phyloP scores from a whole-genome alignment of 306 rosid species.

The Calophaca sinica region DNA sequence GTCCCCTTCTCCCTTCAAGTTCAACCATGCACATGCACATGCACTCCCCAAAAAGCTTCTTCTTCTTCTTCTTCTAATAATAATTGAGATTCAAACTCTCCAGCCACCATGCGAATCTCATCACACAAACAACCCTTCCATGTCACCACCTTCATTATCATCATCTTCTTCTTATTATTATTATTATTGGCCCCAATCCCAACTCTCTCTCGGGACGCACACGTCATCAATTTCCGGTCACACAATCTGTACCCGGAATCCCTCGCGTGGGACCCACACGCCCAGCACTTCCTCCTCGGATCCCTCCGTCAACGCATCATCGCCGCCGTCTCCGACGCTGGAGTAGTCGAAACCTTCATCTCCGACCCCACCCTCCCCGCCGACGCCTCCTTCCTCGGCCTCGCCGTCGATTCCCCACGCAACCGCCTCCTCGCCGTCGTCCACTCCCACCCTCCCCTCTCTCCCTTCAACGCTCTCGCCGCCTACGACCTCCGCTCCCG shows the following conservation, averaged over 20 bases:
- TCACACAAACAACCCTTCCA: background rate
- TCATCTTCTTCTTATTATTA: background rate
- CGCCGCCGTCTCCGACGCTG: conserved; percentile 77
- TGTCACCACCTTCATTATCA: background rate
- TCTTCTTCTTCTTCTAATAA: background rate
- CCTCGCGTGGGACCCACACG: conserved; percentile 69
- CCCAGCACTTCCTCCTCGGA: conserved; percentile 80
- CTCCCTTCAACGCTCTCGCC: conserved; percentile 74
- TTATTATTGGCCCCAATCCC: conserved; percentile 32
- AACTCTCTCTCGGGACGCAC: conserved; percentile 55
- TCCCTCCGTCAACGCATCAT: conserved; percentile 61
- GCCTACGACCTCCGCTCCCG: conserved; percentile 72
- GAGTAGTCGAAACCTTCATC: conserved; percentile 67
- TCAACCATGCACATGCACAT: background rate
- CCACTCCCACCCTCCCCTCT: conserved; percentile 51
- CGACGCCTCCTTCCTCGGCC: conserved; percentile 63
- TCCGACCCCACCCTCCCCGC: conserved; percentile 65
- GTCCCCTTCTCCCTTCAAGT: background rate
- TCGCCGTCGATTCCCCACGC: conserved; percentile 60
- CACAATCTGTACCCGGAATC: conserved; percentile 74
- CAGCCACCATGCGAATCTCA: conserved; percentile 30
- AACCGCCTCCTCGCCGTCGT: conserved; percentile 71
- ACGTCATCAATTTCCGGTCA: conserved; percentile 69
- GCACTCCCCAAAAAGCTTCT: background rate
- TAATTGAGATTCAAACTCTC: background rate